These are phyloP conservation scores for Croton setiger DNA, from an alignment of 441 rosid genomes.

Conservation along the genomic window DNA sequence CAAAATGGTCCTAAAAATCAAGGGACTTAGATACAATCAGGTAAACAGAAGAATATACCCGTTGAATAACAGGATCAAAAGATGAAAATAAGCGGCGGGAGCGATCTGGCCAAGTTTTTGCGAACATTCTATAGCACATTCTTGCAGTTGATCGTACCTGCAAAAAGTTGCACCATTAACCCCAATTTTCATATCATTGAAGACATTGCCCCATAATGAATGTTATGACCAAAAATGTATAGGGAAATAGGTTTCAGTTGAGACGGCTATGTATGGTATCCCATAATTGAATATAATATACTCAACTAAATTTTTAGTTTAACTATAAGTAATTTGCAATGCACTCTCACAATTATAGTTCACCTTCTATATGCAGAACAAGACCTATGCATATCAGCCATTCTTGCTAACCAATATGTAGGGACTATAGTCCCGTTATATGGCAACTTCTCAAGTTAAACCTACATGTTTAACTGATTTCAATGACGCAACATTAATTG, in stretches of 20 bases:
- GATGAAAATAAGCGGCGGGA: conserved; percentile 86
- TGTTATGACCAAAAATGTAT: not conserved
- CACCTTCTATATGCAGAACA: not conserved
- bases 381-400: not conserved
- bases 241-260: not conserved
- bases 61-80: conserved; percentile 93
- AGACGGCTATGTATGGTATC: not conserved
- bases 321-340: not conserved
- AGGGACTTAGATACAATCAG: not conserved
- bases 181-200: conserved; percentile 11
- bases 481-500: not conserved
- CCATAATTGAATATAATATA: not conserved
- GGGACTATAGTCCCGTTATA: not conserved
- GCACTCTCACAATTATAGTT: not conserved
- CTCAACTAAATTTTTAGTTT: no score
- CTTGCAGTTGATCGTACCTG: conserved; percentile 98
- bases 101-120: conserved; percentile 99
- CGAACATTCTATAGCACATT: conserved; percentile 97
- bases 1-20: not conserved
- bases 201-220: not conserved
- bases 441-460: conserved; percentile 1
- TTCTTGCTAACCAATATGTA: not conserved
- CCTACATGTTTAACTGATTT: no score
- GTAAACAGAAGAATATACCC: conserved; percentile 46
- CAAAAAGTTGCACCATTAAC: conserved; percentile 25